Percentiles rank a stretch among this genome's conserved stretches.
phyloP scores from a whole-genome alignment of 352 stramenopile genomes.

The Phytophthora sp. region DNA sequence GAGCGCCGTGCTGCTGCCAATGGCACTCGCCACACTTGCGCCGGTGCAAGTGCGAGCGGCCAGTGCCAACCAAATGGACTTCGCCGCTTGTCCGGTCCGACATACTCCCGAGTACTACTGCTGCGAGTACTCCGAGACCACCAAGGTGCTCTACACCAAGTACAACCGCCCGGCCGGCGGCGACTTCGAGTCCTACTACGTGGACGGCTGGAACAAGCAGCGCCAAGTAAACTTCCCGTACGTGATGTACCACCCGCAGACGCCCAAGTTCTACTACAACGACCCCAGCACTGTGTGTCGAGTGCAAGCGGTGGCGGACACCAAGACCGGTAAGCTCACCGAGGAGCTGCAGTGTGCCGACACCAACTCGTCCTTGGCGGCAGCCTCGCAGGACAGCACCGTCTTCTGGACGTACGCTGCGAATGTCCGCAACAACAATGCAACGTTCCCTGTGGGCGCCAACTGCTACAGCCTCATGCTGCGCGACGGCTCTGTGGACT shows the following conservation, averaged over 20 bases:
- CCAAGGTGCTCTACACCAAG: constrained; percentile 34
- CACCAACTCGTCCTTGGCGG: constrained; percentile 36
- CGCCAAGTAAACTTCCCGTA: constrained; percentile 50
- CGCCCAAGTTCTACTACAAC: constrained; percentile 39
- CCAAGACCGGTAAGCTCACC: constrained; percentile 21
- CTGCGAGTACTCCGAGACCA: constrained; percentile 38
- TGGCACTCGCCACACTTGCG: constrained; percentile 10
- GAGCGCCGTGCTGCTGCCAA: constrained; percentile 11
- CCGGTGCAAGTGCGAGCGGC: constrained; percentile 10
- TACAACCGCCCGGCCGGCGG: constrained; percentile 31
- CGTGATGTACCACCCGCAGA: constrained; percentile 35
- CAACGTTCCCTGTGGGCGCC: constrained; percentile 49
- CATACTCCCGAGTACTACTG: constrained; percentile 42
- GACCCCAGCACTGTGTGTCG: constrained; percentile 36
- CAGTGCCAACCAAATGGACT: constrained; percentile 32
- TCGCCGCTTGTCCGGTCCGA: constrained; percentile 40
- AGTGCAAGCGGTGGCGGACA: constrained; percentile 29
- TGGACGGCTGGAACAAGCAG: constrained; percentile 36
- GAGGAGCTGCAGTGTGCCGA: constrained; percentile 40
- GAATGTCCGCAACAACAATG: constrained; percentile 60
- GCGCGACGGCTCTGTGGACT: constrained; percentile 28
- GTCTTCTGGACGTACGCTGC: constrained; percentile 48
- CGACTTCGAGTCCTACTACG: constrained; percentile 42
- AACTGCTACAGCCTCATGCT: constrained; percentile 43
- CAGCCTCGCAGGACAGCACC: constrained; percentile 32